Percentiles rank a stretch among this genome's conserved stretches.
Evolutionary conservation across 805 yeast species (phyloP).

Genomic region (Spathaspora gorwiae): DNA sequence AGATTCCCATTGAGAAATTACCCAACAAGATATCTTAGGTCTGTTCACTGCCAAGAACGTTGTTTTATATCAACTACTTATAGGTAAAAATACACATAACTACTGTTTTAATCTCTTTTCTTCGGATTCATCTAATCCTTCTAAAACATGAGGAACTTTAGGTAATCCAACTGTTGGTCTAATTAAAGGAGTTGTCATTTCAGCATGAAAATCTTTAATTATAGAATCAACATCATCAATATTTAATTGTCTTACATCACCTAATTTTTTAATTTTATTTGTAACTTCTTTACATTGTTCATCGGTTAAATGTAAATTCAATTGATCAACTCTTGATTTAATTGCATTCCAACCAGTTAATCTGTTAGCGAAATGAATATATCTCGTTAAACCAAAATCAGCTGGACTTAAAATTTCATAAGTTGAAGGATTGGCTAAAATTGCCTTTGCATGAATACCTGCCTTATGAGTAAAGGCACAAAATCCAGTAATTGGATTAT

Average conservation of each 20-base stretch:
- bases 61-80: too few species aligned
- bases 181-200: slow-evolving; percentile 15
- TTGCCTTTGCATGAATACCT: slow-evolving; percentile 98
- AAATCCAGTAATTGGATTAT: slow-evolving; percentile 98
- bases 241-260: slow-evolving; percentile 90
- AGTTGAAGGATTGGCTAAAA: slow-evolving; percentile 97
- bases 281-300: slow-evolving; percentile 95
- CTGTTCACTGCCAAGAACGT: too few species aligned
- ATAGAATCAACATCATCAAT: slow-evolving; percentile 97
- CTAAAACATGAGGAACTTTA: slow-evolving; percentile 5
- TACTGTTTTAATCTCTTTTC: slow-evolving; percentile 1
- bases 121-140: slow-evolving; percentile 2
- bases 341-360: slow-evolving; percentile 99
- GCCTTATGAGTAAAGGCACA: slow-evolving; percentile 99
- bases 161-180: slow-evolving; percentile 4
- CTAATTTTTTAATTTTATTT: slow-evolving; percentile 84
- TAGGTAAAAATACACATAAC: too few species aligned
- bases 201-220: slow-evolving; percentile 88
- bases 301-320: slow-evolving; percentile 83
- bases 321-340: slow-evolving; percentile 95
- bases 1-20: not conserved
- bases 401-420: slow-evolving; percentile 92
- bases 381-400: slow-evolving; percentile 93
- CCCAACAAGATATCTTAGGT: too few species aligned
- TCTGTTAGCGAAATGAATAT: slow-evolving; percentile 96